Base-by-base conservation (phyloP, 2,329 filamentous ascomycete species). In the Lachnellula cervina region DNA sequence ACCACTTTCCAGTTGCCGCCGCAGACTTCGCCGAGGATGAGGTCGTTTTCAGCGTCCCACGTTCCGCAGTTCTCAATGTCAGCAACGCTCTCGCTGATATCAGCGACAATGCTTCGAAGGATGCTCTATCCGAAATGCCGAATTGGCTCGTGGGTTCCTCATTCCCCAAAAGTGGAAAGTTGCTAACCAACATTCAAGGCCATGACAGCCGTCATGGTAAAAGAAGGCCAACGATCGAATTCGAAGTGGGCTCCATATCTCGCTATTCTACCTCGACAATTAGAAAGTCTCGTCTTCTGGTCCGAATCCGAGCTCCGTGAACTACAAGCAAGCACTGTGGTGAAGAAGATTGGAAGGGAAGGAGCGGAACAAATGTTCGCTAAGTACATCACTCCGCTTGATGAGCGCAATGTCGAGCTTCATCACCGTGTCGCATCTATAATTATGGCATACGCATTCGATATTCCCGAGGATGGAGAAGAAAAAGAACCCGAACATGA, bases 371-470 rank as follows among this genome's bases (percentile, higher is more conserved):
- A 79, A 48, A 74, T 74, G 37, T 87, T 88, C 65, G 70, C 72
- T 8, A 71, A 79, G 35, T 73, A 76, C 25, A 70, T 87, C 25
- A 65, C 80, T 4, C 83, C 82, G 1, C 69, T 85, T n/a, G 70
- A 60, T 60, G 59, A 70, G 62, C 59, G 71, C 78, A 52, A 67
- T 70, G 62, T 76, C 57, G 66, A 76, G 57, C 66, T 67, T 13
- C 82, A 82, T 65, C 86, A 88, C 67, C 74, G 78, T 34, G 84
- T 88, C 76, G 86, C 82, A 11, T 86, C 81, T 8, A 77, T 83
- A 17, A 87, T 89, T 62, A 88, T 88, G 85, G 83, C 84, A 6
- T 89, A 88, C 67, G 85, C 84, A 6, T 89, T 89, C 66, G 86
- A 89, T 61, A 79, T 89, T 47, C 65, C 68, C 3, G 67, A 70